Base-by-base conservation (phyloP, 176 grass and related monocot genomes). In the Secale cereale region DNA sequence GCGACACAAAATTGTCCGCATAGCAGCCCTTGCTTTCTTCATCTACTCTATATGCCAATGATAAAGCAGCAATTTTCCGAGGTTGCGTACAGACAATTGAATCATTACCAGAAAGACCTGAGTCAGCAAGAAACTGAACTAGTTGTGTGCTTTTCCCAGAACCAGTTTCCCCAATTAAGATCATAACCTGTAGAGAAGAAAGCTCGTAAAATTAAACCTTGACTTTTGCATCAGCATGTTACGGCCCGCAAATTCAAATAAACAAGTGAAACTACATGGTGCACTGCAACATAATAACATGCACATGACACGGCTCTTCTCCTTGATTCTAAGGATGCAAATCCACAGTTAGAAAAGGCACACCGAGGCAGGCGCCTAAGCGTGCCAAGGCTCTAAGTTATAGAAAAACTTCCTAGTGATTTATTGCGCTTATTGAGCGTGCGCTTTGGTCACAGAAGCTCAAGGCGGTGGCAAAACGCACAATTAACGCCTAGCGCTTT, bases 111-210 rank as follows among this genome's bases (percentile, higher is more conserved):
- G 85, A 82, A 61, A 93, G 70, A 87, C 91, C 92, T 8, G 95
- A 93, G 78, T 98, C 93, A 59, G 91, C 91, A 89, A 98, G 84
- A 89, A 90, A 97, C 60, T 95, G 93, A 41, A 92, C 95, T 80
- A 98, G 33, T 28, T 98, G 95, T 59, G 95, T 98, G 85, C 95
- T 98, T 79, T 98, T 98, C 40, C 95, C 95, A 10, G 93, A 98
- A 71, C 93, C 95, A 77, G 95, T 95, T 90, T 98, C 95, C 40
- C 95, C 95, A 60, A 98, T 90, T 89, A 98, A 93, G 22, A 98
- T 82, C 87, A 95, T 90, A 56, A 93, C 95, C 95, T 98, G 79
- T 26, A 37, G 69, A 67, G 68, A 88, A 48, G 23, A 82, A 79
- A 76, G 10, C 16, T 62, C 19, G 32, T 19, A 74, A 8, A 60